Evolutionary conservation across 768 basidiomycete species (phyloP), one percentile per base, ranked within the genome.

Genomic region (Austroboletus eburneus): DNA sequence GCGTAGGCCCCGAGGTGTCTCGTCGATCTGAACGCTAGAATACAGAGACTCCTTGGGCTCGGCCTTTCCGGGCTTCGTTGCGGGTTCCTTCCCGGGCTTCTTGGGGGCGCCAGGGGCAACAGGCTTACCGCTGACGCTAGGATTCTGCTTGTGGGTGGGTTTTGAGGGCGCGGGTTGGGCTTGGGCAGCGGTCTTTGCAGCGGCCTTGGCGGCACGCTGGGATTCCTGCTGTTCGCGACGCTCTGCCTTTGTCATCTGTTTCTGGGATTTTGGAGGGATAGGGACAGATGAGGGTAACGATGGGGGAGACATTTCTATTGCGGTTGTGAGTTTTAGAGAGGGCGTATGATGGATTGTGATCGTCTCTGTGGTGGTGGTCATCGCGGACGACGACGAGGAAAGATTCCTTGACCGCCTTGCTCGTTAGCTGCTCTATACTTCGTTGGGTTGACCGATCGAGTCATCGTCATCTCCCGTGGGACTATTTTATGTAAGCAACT

Each of bases 241-340:
- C 60, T 88, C 86, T 5, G 85, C 83, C 66, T 88, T 92, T 23
- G 87, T 80, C 79, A 87, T 83, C 34, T 77, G 75, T 58, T 87
- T 86, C 60, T 87, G 84, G 12, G 79, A 72, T 50, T 72, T 70
- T 52, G 63, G 48, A 30, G 33, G 37, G 18, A 45, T 17, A 35
- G 47, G 49, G 47, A 39, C 46, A n/a, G 51, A 37, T 35, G 46
- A 38, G 25, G 27, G 27, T 6, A 43, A 37, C 9, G 42, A 36
- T 33, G 45, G 30, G 2, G 39, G 13, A 10, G 50, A 24, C 48
- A 56, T 52, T 2, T 50, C 38, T 27, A 12, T 27, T 16, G 48
- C 1, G 2, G 56, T 45, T 1, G 55, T 50, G 20, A 63, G 49
- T 9, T 53, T 64, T 18, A 64, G 20, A 1, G 61, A 52, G 8